These are phyloP conservation scores for Trypanosoma theileri DNA, from an alignment of 208 protist genomes.

Conservation along the genomic window DNA sequence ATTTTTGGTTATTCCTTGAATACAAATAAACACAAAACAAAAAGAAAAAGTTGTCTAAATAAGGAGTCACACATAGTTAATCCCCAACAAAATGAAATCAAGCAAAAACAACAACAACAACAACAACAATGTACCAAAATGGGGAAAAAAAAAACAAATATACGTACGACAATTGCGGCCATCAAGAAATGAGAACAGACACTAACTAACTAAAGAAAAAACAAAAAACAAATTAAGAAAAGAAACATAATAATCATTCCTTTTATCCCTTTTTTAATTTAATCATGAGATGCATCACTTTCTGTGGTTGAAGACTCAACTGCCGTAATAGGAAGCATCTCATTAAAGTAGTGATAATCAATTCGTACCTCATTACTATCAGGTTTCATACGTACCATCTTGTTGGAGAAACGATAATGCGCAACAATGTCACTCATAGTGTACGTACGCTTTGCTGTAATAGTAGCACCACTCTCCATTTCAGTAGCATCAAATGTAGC, in stretches of 20 bases:
- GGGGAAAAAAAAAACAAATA: too few species aligned
- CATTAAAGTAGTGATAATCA: conserved; percentile 88
- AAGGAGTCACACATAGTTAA: too few species aligned
- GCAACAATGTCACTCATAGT: conserved; percentile 62
- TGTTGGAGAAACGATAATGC: conserved; percentile 78
- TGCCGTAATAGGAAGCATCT: conserved; percentile 51
- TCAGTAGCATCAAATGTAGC: conserved; percentile 80
- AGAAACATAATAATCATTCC: not conserved
- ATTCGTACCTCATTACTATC: conserved; percentile 55
- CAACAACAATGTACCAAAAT: too few species aligned
- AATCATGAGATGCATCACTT: conserved; percentile 31
- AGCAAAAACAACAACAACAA: too few species aligned
- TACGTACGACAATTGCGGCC: too few species aligned
- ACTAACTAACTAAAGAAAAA: conserved; percentile 4
- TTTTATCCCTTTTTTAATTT: not conserved
- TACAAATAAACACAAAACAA: not conserved
- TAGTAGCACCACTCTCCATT: conserved; percentile 69
- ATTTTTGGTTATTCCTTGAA: not conserved
- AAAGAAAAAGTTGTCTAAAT: not conserved
- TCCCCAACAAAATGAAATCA: too few species aligned
- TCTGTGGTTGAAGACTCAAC: conserved; percentile 61
- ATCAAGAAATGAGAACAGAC: too few species aligned
- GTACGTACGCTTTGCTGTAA: conserved; percentile 77
- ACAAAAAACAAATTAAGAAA: not conserved
- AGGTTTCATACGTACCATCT: conserved; percentile 61